A percentile compares a stretch with the other conserved stretches of the same genome.
These are phyloP conservation scores for Kalanchoe fedtschenkoi DNA, from an alignment of 164 flowering plant genomes.

Conservation along the genomic window DNA sequence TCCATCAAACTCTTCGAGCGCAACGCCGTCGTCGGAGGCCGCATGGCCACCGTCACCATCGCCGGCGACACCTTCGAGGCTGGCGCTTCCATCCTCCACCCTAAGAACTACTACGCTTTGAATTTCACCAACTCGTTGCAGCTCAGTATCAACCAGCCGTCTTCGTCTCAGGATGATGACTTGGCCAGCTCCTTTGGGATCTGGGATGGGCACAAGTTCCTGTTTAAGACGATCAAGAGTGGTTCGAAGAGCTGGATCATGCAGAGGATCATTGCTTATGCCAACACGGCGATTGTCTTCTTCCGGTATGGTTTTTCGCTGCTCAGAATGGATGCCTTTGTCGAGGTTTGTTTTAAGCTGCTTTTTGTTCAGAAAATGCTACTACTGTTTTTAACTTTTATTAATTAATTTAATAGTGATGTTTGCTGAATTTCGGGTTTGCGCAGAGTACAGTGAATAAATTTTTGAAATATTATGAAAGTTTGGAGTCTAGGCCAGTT, in stretches of 20 bases:
- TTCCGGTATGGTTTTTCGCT: conserved; percentile 69
- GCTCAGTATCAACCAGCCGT: conserved; percentile 23
- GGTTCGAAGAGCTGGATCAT: conserved; percentile 20
- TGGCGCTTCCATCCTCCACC: conserved; percentile 86
- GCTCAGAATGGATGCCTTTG: conserved; percentile 53
- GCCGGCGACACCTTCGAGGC: conserved; percentile 79
- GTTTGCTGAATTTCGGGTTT: background rate
- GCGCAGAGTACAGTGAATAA: conserved; percentile 39
- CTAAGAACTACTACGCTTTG: conserved; percentile 62
- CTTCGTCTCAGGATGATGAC: conserved; percentile 12
- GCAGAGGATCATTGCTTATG: conserved; percentile 26
- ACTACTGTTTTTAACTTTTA: background rate
- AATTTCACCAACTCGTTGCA: conserved; percentile 40
- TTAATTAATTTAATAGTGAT: background rate
- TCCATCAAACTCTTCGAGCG: conserved; percentile 63
- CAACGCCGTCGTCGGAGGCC: conserved; percentile 59
- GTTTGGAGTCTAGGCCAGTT: conserved; percentile 53
- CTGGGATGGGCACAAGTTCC: conserved; percentile 69
- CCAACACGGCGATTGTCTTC: conserved; percentile 35
- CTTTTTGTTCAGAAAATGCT: background rate
- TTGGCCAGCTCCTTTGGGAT: conserved; percentile 43
- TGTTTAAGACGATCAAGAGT: conserved; percentile 38
- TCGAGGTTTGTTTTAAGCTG: conserved; percentile 29
- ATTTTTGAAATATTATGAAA: conserved; percentile 59
- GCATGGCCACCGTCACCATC: conserved; percentile 62